phyloP scores from a whole-genome alignment of 352 stramenopile genomes.

The Phytophthora rubi region DNA sequence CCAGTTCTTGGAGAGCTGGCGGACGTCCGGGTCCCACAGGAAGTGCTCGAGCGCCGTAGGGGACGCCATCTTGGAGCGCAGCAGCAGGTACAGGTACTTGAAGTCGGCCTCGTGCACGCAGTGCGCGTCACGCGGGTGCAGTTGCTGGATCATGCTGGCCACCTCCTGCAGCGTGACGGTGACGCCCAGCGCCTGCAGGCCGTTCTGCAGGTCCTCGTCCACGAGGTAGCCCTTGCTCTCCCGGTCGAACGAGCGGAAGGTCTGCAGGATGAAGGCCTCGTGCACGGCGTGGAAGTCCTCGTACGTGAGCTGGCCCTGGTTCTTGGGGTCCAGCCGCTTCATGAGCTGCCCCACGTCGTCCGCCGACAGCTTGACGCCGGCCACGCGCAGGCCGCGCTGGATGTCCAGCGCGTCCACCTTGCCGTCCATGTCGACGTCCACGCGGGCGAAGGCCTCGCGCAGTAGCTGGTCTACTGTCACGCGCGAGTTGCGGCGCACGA shows the following conservation, averaged over 20 bases:
- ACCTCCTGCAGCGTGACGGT: conserved; percentile 75
- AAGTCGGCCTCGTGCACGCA: conserved; percentile 80
- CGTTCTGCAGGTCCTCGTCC: conserved; percentile 67
- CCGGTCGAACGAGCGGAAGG: conserved; percentile 74
- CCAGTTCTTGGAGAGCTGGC: conserved; percentile 87
- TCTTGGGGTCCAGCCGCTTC: conserved; percentile 69
- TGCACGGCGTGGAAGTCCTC: conserved; percentile 80
- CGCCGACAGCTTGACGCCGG: conserved; percentile 64
- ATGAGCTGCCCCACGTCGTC: conserved; percentile 71
- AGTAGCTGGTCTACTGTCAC: conserved; percentile 80
- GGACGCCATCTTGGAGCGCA: conserved; percentile 81
- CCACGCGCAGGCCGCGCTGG: conserved; percentile 66
- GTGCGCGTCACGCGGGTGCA: conserved; percentile 70
- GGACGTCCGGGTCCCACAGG: conserved; percentile 83
- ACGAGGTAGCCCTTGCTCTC: conserved; percentile 76
- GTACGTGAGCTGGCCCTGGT: conserved; percentile 74
- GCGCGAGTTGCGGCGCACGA: conserved; percentile 82
- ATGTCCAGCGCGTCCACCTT: conserved; percentile 79
- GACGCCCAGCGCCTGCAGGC: conserved; percentile 69
- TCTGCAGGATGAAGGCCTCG: conserved; percentile 78
- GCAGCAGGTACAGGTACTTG: conserved; percentile 81
- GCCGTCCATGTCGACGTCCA: conserved; percentile 76
- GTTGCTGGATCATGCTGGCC: conserved; percentile 80
- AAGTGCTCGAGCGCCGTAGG: conserved; percentile 76
- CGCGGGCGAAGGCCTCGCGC: conserved; percentile 73